These are phyloP conservation scores for Pseudopyrenochaeta lycopersici DNA, from an alignment of 2,329 filamentous ascomycete genomes.

Conservation along the genomic window DNA sequence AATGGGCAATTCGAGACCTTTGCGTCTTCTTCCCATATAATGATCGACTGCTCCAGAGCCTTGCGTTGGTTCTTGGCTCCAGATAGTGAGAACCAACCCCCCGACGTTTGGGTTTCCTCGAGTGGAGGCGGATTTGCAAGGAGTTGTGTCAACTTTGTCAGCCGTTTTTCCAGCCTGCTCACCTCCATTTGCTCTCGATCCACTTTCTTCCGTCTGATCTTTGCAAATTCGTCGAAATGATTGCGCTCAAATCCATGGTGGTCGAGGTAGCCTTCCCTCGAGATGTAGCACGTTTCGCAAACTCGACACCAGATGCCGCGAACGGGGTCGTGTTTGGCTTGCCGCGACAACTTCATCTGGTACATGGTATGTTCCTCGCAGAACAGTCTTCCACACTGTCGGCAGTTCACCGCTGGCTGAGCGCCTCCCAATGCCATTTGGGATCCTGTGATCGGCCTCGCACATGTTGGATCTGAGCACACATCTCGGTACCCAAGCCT, in stretches of 20 bases:
- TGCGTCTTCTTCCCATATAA: slow-evolving; percentile 93
- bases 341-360: slow-evolving; percentile 94
- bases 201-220: slow-evolving; percentile 77
- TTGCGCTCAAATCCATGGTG: slow-evolving; percentile 76
- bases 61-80: slow-evolving; percentile 76
- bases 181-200: slow-evolving; percentile 89
- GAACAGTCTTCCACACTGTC: slow-evolving; percentile 91
- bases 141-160: slow-evolving; percentile 88
- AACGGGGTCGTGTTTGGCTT: slow-evolving; percentile 88
- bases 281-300: slow-evolving; percentile 99
- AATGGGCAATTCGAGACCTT: slow-evolving; percentile 85
- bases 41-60: slow-evolving; percentile 85
- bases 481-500: slow-evolving; percentile 74
- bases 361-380: slow-evolving; percentile 99
- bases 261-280: slow-evolving; percentile 93
- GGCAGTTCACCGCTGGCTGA: slow-evolving; percentile 89
- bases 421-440: slow-evolving; percentile 76
- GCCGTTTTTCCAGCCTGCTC: slow-evolving; percentile 86
- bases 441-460: slow-evolving; percentile 48
- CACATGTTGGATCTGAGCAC: slow-evolving; percentile 89
- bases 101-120: slow-evolving; percentile 64
- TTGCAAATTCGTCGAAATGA: slow-evolving; percentile 75
- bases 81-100: slow-evolving; percentile 66
- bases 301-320: slow-evolving; percentile 93
- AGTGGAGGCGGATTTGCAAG: slow-evolving; percentile 75